Base-by-base conservation (phyloP, 257 asterid genomes). In the Fraxinus anomala region DNA sequence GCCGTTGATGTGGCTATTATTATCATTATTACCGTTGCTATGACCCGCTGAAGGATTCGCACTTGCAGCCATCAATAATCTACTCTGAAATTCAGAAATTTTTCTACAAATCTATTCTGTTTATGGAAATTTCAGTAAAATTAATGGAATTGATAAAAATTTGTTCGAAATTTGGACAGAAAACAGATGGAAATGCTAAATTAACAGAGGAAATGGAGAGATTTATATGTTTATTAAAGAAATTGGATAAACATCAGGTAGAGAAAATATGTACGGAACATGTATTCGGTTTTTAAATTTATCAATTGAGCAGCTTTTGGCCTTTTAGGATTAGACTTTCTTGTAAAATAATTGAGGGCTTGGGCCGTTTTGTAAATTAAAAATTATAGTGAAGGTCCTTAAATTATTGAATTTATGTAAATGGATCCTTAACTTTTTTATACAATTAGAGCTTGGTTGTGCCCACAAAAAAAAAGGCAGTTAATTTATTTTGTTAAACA, bases 11-110 rank as follows among this genome's bases (percentile, higher is more conserved):
- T 81, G 83, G 61, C 82, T 77, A 28, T 16, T 76, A 30, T 72
- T 83, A 68, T 82, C 87, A 73, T 87, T 86, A 51, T 44, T 77
- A n/a, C 49, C 77, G 33, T 47, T 70, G 37, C 80, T 86, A 17
- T 83, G 89, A 75, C 30, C 87, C 37, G 51, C 51, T 42, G 92
- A 81, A 44, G 94, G 94, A 75, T 88, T 91, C 70, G 97, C 92
- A 79, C 98, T 94, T 73, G 98, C 98, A 63, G 97, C 98, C 98
- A 94, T 92, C 73, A 59, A 51, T 42, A 23, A 49, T 26, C 8
- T 11, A 66, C 28, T 24, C 79, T 26, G 42, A 7, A 77, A n/a
- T 37, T 47, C 24, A 19, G 19, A 77, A 33, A 51, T 12, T 8
- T 24, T 61, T 61, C 67, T 8, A 63, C 24, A 44, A 39, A 40